Evolutionary conservation across 1,139 yeast genomes (phyloP).

Genomic region (Sugiyamaella paludigena): DNA sequence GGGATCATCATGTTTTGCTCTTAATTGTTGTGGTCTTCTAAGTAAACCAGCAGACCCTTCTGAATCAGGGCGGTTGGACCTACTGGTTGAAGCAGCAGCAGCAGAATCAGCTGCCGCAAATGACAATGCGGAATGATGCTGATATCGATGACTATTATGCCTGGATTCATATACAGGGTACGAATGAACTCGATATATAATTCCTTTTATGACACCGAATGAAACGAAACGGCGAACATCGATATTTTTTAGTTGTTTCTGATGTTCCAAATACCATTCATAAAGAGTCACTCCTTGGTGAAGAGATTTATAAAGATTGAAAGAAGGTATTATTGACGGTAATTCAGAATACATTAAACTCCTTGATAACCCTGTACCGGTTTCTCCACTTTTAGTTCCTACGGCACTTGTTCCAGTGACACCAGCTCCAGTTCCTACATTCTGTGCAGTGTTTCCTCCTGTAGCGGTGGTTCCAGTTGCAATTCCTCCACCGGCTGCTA

Average conservation of each 20-base stretch:
- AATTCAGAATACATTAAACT: no score
- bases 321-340: constrained; percentile 29
- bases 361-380: no score
- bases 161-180: constrained; percentile 58
- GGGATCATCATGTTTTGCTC: constrained; percentile 2
- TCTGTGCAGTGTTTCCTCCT: no score
- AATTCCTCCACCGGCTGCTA: background rate
- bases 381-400: no score
- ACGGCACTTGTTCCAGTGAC: no score
- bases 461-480: no score
- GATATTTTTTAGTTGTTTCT: constrained; percentile 55
- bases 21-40: constrained; percentile 14
- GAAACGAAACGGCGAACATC: constrained; percentile 82
- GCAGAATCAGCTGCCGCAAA: constrained; percentile 17
- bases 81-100: constrained; percentile 30
- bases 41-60: background rate
- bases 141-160: constrained; percentile 4
- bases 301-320: constrained; percentile 71
- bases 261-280: constrained; percentile 77
- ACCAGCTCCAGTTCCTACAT: no score
- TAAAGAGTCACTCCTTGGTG: constrained; percentile 75
- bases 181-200: constrained; percentile 76
- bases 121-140: background rate
- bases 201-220: constrained; percentile 79
- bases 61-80: constrained; percentile 9